Conservation (phyloP, 345 rosid genomes). For the Eucalyptus victrix region DNA sequence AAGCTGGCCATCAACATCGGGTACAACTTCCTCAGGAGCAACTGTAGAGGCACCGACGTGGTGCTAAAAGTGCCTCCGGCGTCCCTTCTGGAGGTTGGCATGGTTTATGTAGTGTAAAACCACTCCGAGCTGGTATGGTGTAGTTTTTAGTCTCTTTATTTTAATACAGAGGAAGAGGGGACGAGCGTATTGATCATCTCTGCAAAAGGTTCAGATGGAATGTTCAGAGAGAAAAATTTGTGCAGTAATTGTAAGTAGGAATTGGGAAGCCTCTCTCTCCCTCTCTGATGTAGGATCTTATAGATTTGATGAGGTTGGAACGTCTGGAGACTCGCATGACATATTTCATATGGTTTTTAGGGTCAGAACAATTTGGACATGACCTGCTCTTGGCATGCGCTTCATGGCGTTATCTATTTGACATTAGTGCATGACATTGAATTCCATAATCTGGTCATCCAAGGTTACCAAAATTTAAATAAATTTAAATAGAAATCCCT, state of each 20-base stretch:
- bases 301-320: neutral
- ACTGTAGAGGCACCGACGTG: slow-evolving; percentile 87
- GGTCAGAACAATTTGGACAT: neutral
- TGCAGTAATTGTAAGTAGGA: neutral
- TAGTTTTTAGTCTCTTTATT: neutral
- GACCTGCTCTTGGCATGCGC: neutral
- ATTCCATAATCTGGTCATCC: neutral
- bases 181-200: neutral
- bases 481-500: neutral
- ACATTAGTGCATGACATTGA: neutral
- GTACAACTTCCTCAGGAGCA: slow-evolving; percentile 80
- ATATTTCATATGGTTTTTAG: neutral
- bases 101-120: slow-evolving; percentile 72
- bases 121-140: neutral
- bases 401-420: neutral
- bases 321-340: neutral
- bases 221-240: neutral
- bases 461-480: neutral
- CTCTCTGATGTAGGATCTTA: neutral
- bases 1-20: slow-evolving; percentile 68
- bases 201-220: neutral
- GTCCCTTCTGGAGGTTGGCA: slow-evolving; percentile 88
- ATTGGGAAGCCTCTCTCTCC: neutral
- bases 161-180: neutral
- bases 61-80: slow-evolving; percentile 88